A percentile compares a stretch with the other conserved stretches of the same genome.
Conservation (phyloP, 306 rosid genomes). For the Prunus persica region DNA sequence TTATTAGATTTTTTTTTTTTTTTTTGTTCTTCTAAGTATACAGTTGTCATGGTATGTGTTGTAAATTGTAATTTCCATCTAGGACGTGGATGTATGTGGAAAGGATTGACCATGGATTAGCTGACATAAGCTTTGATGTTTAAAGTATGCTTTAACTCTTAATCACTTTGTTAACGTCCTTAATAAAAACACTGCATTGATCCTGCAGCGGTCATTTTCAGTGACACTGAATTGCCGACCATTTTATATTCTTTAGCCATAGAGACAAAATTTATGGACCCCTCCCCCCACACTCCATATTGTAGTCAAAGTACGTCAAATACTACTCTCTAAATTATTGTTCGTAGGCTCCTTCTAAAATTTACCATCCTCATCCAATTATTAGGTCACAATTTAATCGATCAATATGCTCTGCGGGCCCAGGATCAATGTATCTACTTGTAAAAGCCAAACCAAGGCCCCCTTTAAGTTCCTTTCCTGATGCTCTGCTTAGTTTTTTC, state of each 20-base stretch:
- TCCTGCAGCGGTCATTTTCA: no score
- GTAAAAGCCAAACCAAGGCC: background rate
- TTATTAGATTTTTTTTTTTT: background rate
- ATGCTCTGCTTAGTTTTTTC: background rate
- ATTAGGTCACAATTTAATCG: no score
- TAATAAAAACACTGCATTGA: background rate
- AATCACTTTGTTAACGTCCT: background rate
- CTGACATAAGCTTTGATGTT: background rate
- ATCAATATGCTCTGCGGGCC: no score
- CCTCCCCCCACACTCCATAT: no score
- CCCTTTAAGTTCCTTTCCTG: background rate
- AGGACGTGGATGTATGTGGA: background rate
- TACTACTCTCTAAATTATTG: no score
- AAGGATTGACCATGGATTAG: background rate
- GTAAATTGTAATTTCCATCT: background rate
- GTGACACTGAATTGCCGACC: no score
- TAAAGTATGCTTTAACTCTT: background rate
- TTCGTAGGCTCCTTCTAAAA: no score
- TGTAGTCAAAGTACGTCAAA: no score
- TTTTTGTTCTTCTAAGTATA: background rate
- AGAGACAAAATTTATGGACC: no score
- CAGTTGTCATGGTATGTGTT: background rate
- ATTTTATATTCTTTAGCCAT: no score
- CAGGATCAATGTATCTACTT: background rate
- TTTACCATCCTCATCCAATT: no score